These are phyloP conservation scores for Arthrobotrys conoides DNA, from an alignment of 2,329 filamentous ascomycete species.

Conservation along the genomic window DNA sequence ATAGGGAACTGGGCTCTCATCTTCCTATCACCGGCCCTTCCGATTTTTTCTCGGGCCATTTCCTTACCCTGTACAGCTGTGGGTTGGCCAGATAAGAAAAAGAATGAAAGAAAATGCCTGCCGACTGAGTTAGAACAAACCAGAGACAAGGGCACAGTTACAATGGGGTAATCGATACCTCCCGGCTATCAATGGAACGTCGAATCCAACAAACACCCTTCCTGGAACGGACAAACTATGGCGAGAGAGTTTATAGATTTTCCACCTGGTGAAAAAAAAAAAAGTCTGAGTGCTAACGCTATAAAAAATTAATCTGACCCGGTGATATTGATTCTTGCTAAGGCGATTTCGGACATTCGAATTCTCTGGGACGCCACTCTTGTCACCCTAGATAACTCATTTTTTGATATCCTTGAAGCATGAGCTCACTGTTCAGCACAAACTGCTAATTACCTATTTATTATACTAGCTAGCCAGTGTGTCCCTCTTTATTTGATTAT, in stretches of 20 bases:
- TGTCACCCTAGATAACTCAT: conserved; percentile 38
- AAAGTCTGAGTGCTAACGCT: conserved; percentile 16
- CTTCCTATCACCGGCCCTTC: conserved; percentile 47
- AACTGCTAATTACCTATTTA: neutral
- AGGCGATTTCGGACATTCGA: conserved; percentile 60
- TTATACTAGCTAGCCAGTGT: neutral
- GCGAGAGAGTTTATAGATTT: conserved; percentile 46
- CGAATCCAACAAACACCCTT: conserved; percentile 43
- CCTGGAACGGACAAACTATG: conserved; percentile 35
- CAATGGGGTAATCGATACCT: conserved; percentile 61
- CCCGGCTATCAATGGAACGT: conserved; percentile 59
- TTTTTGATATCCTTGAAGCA: conserved; percentile 23
- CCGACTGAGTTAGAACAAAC: conserved; percentile 30
- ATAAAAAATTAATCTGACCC: conserved; percentile 1
- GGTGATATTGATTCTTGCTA: conserved; percentile 15
- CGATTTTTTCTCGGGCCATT: conserved; percentile 52
- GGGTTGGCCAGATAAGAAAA: conserved; percentile 29
- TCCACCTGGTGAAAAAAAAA: conserved; percentile 16
- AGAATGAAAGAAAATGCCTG: conserved; percentile 18
- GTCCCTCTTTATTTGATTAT: conserved; percentile 31
- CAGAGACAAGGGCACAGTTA: conserved; percentile 55
- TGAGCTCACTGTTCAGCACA: conserved; percentile 49
- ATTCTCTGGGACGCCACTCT: conserved; percentile 17
- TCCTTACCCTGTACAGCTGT: conserved; percentile 33
- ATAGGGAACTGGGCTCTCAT: conserved; percentile 34